Evolutionary conservation across 2,329 filamentous ascomycete genomes (phyloP).

Genomic region (Paracamarosporium sp.): DNA sequence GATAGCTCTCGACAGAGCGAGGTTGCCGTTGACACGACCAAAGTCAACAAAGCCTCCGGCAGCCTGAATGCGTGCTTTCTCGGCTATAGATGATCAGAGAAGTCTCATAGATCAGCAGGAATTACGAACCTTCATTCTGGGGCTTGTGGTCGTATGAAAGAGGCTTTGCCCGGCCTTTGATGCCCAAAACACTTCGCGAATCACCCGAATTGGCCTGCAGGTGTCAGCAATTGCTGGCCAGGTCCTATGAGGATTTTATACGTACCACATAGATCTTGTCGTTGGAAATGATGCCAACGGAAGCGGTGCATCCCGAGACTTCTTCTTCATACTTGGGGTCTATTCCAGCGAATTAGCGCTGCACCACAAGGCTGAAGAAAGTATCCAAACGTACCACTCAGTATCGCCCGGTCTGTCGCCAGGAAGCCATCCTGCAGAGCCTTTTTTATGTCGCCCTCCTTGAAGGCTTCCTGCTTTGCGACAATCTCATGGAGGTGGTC

Average conservation of each 20-base stretch:
- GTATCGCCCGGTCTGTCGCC: slow-evolving; percentile 92
- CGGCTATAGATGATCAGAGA: slow-evolving; percentile 63
- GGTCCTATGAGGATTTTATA: slow-evolving; percentile 39
- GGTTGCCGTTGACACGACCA: slow-evolving; percentile 96
- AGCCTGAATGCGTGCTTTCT: slow-evolving; percentile 94
- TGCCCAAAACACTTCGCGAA: slow-evolving; percentile 90
- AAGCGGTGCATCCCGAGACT: slow-evolving; percentile 96
- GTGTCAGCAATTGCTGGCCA: slow-evolving; percentile 21
- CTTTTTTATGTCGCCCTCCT: slow-evolving; percentile 89
- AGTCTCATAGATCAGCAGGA: slow-evolving; percentile 8
- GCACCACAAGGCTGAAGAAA: slow-evolving; percentile 10
- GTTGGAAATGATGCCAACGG: slow-evolving; percentile 85
- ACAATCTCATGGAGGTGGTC: slow-evolving; percentile 94
- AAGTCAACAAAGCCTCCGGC: slow-evolving; percentile 98
- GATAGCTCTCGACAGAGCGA: slow-evolving; percentile 94
- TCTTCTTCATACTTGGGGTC: slow-evolving; percentile 98
- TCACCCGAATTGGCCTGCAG: slow-evolving; percentile 92
- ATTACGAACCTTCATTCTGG: slow-evolving; percentile 82
- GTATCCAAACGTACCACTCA: slow-evolving; percentile 73
- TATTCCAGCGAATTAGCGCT: slow-evolving; percentile 53
- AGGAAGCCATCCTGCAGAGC: slow-evolving; percentile 97
- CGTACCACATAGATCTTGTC: slow-evolving; percentile 95
- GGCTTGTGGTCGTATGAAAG: slow-evolving; percentile 99
- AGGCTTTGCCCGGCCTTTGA: slow-evolving; percentile 96
- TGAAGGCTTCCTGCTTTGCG: slow-evolving; percentile 92